These are phyloP conservation scores for Starmerella bombicola DNA, from an alignment of 805 yeast species.

Conservation along the genomic window DNA sequence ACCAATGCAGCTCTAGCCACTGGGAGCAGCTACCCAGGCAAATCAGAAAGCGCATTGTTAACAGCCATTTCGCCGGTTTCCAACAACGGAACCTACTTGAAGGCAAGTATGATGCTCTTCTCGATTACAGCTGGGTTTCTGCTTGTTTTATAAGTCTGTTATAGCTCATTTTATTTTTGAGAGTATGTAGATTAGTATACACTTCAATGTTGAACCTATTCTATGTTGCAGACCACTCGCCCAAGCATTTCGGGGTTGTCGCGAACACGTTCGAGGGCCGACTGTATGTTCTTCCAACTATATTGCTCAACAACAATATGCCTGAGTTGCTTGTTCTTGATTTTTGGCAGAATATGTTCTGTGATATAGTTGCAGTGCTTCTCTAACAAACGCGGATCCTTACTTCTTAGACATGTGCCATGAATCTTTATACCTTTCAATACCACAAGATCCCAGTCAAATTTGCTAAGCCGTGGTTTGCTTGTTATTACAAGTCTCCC, in stretches of 20 bases:
- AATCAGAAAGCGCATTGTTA: no score
- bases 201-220: no score
- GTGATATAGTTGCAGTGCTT: conserved; percentile 22
- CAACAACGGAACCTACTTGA: no score
- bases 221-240: no score
- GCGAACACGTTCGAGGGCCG: conserved; percentile 3
- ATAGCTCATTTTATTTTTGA: no score
- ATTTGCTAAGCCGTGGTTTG: not conserved
- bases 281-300: conserved; percentile 1
- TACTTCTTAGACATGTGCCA: not conserved
- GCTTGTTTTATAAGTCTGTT: no score
- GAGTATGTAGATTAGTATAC: no score
- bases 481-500: conserved; percentile 23
- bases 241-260: conserved; percentile 11
- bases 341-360: conserved; percentile 23
- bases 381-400: not conserved
- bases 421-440: conserved; percentile 14
- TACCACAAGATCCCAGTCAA: conserved; percentile 12
- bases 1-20: no score
- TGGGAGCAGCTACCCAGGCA: no score
- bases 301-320: conserved; percentile 21
- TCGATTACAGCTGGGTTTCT: no score
- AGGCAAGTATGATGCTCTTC: no score
- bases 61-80: not conserved
- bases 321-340: conserved; percentile 22